These are phyloP conservation scores for Gynostemma pentaphyllum DNA, from an alignment of 306 rosid species.

Conservation along the genomic window DNA sequence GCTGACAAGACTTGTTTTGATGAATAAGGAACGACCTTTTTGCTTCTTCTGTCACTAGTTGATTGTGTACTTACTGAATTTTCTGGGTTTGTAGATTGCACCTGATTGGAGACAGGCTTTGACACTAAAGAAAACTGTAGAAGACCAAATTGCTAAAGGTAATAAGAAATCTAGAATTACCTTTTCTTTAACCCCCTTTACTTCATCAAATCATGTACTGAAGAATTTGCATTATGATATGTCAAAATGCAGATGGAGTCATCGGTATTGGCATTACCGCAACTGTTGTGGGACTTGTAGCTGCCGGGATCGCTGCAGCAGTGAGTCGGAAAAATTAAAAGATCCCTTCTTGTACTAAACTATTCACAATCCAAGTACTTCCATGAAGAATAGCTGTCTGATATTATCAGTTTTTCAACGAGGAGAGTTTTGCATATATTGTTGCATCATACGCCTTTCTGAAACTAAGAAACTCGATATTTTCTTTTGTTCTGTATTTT, in stretches of 20 bases:
- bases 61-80: background rate
- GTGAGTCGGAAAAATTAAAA: slow-evolving; percentile 44
- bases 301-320: slow-evolving; percentile 75
- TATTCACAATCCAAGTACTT: background rate
- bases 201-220: slow-evolving; percentile 5
- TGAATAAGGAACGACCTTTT: background rate
- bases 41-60: background rate
- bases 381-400: background rate
- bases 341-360: background rate
- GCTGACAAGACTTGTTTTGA: background rate
- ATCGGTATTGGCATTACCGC: slow-evolving; percentile 86
- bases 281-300: slow-evolving; percentile 72
- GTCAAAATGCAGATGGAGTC: slow-evolving; percentile 59
- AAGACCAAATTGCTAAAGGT: slow-evolving; percentile 74
- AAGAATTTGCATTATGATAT: slow-evolving; percentile 12
- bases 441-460: background rate
- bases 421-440: background rate
- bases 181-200: background rate
- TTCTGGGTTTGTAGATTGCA: slow-evolving; percentile 50
- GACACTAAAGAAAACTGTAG: slow-evolving; percentile 48
- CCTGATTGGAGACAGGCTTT: slow-evolving; percentile 94
- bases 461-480: background rate
- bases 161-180: background rate
- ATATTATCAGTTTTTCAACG: background rate
- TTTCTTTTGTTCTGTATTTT: background rate